Evolutionary conservation across 2,329 filamentous ascomycete species (phyloP), one percentile per base, ranked within the genome.

Genomic region (Neofusicoccum sp.): DNA sequence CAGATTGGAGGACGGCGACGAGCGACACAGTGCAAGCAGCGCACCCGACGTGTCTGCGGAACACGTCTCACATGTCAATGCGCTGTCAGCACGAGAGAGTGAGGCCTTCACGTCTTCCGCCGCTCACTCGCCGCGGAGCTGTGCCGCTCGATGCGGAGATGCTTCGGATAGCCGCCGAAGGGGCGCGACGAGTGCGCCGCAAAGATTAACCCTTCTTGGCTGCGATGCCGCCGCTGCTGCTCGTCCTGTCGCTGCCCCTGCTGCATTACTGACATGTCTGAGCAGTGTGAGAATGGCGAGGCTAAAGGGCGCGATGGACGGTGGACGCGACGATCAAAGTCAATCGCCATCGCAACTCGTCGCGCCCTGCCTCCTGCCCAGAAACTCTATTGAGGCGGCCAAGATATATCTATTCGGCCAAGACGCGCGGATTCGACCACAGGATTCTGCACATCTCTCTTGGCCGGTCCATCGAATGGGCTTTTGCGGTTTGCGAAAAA

Each of bases 1-100:
- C 54, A 58, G 54, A 58, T 58, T 45, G 54, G 54, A 58, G 41
- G 41, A 58, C 54, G 39, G 12, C 39, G 54, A 31, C 41, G 6
- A 22, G 41, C 39, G 54, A 58, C 54, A 58, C 54, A 47, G 54
- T 11, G 31, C 54, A 58, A 45, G 41, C 41, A 14, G 54, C 31
- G 52, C 52, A 16, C 39, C 39, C 52, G 16, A 34, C 39, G 14
- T 34, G n/a, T n/a, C n/a, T 22, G 49, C 49, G 34, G 22, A 41
- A 36, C 36, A 11, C 41, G 49, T 41, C 49, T 22, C 22, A 22
- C 34, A 54, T 34, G 33, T 16, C 34, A 9, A 44, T 56, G 37
- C 14, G 4, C 29, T 28, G 29, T n/a, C 12, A 22, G 29, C 11
- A 49, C 14, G 47, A 34, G 8, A 5, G 22, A 22, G 45, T 33